These are phyloP conservation scores for Schizothecium vesticola DNA, from an alignment of 495 filamentous ascomycete genomes.

Conservation along the genomic window DNA sequence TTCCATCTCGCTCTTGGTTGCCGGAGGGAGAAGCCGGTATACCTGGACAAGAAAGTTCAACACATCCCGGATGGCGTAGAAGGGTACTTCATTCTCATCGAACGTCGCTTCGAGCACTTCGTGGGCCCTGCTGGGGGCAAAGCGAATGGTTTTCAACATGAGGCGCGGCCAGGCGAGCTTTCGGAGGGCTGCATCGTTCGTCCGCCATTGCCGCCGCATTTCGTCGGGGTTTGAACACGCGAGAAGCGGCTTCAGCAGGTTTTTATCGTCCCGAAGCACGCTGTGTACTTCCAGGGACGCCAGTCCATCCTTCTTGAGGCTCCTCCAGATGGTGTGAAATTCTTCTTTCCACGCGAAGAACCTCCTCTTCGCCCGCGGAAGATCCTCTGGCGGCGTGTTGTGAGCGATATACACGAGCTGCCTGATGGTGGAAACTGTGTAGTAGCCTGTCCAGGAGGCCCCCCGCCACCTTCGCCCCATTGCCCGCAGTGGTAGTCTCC, in stretches of 20 bases:
- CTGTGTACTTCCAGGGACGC: background rate
- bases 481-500: no score
- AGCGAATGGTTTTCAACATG: slow-evolving; percentile 49
- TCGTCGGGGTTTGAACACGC: slow-evolving; percentile 21
- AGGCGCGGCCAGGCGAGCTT: slow-evolving; percentile 44
- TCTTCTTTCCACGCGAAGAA: background rate
- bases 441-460: background rate
- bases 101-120: slow-evolving; percentile 48
- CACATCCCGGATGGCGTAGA: slow-evolving; percentile 48
- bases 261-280: background rate
- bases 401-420: background rate
- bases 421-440: background rate
- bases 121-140: slow-evolving; percentile 37
- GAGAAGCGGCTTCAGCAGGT: slow-evolving; percentile 7
- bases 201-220: slow-evolving; percentile 44
- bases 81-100: slow-evolving; percentile 35
- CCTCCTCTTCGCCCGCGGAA: background rate
- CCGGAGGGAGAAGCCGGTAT: background rate
- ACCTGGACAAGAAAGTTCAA: slow-evolving; percentile 39
- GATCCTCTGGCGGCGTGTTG: background rate
- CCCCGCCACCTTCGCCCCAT: background rate
- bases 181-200: slow-evolving; percentile 24
- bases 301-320: background rate
- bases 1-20: background rate
- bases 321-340: background rate